Conservation (phyloP, 1,284 basidiomycete species). For the Thelephora terrestris region DNA sequence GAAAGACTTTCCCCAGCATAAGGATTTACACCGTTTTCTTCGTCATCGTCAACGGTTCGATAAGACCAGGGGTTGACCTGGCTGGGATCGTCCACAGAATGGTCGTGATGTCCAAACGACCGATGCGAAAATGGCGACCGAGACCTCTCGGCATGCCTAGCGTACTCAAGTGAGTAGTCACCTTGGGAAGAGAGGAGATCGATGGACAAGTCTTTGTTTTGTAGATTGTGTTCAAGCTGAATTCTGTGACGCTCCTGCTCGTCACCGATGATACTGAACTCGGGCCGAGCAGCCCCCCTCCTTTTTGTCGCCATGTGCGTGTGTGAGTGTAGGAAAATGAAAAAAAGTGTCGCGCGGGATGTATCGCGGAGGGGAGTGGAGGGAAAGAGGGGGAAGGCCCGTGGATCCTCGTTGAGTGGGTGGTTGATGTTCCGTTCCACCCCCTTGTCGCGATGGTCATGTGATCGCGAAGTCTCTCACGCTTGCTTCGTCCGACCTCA, state of each 20-base stretch:
- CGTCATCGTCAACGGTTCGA: slow-evolving; percentile 31
- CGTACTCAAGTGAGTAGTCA: slow-evolving; percentile 48
- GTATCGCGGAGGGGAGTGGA: background rate
- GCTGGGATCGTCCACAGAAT: slow-evolving; percentile 41
- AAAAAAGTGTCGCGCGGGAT: slow-evolving; percentile 9
- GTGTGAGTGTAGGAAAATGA: too few relatives aligned
- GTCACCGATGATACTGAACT: slow-evolving; percentile 50
- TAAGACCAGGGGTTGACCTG: slow-evolving; percentile 56
- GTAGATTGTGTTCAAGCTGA: slow-evolving; percentile 63
- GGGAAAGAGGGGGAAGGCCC: background rate
- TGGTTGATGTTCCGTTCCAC: too few relatives aligned
- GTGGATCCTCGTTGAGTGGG: too few relatives aligned
- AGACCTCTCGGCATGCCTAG: slow-evolving; percentile 45
- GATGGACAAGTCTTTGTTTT: slow-evolving; percentile 53
- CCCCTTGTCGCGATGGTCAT: too few relatives aligned
- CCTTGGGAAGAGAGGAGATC: slow-evolving; percentile 43
- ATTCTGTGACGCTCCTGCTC: slow-evolving; percentile 63
- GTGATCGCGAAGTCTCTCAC: too few relatives aligned
- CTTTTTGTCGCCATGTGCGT: slow-evolving; percentile 8
- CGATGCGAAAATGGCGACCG: slow-evolving; percentile 43
- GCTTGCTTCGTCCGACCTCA: too few relatives aligned
- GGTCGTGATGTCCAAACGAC: slow-evolving; percentile 41
- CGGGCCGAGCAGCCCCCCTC: slow-evolving; percentile 14
- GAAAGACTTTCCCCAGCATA: slow-evolving; percentile 64
- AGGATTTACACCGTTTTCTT: slow-evolving; percentile 52